A percentile compares a stretch with the other conserved stretches of the same genome.
These are phyloP conservation scores for Hyaloscypha hepaticicola DNA, from an alignment of 495 filamentous ascomycete genomes.

Conservation along the genomic window DNA sequence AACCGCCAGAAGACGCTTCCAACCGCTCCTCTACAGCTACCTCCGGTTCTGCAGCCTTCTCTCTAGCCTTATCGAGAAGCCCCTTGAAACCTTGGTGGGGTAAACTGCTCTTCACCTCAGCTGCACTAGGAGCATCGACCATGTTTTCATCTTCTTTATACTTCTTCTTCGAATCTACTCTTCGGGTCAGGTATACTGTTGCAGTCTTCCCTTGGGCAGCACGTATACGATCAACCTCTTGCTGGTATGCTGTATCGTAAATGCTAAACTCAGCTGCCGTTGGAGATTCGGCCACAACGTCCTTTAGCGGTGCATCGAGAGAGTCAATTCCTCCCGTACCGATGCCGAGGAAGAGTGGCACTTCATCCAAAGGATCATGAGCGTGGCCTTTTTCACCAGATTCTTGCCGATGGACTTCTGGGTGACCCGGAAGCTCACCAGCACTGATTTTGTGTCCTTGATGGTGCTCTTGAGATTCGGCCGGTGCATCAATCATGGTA, in stretches of 20 bases:
- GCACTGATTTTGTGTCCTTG: background rate
- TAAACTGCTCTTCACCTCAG: slow-evolving; percentile 5
- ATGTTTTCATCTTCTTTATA: slow-evolving; percentile 28
- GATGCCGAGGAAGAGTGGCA: slow-evolving; percentile 65
- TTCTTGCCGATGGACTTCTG: slow-evolving; percentile 20
- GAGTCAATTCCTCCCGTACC: slow-evolving; percentile 55
- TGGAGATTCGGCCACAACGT: slow-evolving; percentile 79
- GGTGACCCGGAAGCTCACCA: slow-evolving; percentile 13
- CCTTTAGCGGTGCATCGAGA: slow-evolving; percentile 34
- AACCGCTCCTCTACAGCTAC: background rate
- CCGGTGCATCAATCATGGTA: background rate
- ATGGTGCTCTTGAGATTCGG: background rate
- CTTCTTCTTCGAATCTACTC: slow-evolving; percentile 30
- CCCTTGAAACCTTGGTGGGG: slow-evolving; percentile 25
- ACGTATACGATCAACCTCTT: slow-evolving; percentile 73
- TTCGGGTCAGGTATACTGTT: slow-evolving; percentile 30
- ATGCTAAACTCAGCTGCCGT: slow-evolving; percentile 77
- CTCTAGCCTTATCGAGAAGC: slow-evolving; percentile 24
- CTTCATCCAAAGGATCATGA: slow-evolving; percentile 61
- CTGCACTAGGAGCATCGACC: slow-evolving; percentile 13
- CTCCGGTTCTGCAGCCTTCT: slow-evolving; percentile 16
- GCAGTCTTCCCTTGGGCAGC: slow-evolving; percentile 27
- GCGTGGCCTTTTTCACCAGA: slow-evolving; percentile 59
- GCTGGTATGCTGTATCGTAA: slow-evolving; percentile 82
- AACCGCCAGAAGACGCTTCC: background rate